phyloP scores from a whole-genome alignment of 2,329 filamentous ascomycete species.

The Leptosphaerulina australis region DNA sequence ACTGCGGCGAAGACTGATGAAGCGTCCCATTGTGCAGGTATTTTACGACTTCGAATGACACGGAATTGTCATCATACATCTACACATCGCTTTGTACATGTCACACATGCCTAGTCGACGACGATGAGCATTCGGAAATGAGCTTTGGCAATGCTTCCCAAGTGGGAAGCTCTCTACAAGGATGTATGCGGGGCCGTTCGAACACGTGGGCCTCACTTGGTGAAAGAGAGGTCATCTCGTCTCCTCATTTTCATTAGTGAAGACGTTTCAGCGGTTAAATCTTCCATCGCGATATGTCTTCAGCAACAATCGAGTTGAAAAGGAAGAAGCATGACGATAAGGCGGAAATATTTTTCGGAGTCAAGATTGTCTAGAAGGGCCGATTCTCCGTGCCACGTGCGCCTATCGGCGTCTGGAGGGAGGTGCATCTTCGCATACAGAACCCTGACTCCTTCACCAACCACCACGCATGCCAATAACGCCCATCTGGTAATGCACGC shows the following conservation, averaged over 20 bases:
- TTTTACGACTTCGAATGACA: neutral
- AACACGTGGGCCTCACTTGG: constrained; percentile 24
- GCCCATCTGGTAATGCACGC: constrained; percentile 6
- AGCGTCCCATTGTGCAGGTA: constrained; percentile 22
- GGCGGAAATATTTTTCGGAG: constrained; percentile 9
- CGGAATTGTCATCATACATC: neutral
- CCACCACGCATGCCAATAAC: constrained; percentile 12
- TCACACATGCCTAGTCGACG: constrained; percentile 2
- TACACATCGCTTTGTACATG: constrained; percentile 1
- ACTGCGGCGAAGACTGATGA: constrained; percentile 27
- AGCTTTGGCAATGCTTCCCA: constrained; percentile 31
- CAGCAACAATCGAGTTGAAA: neutral
- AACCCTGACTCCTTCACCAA: constrained; percentile 12
- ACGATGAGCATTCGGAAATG: constrained; percentile 28
- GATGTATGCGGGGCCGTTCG: constrained; percentile 14
- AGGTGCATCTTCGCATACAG: constrained; percentile 13
- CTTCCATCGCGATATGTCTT: constrained; percentile 4
- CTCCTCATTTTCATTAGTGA: neutral
- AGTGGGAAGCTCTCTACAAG: constrained; percentile 23
- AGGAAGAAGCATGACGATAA: neutral
- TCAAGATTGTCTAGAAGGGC: constrained; percentile 5
- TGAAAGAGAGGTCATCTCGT: constrained; percentile 18
- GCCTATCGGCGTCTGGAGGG: constrained; percentile 12
- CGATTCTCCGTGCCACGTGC: constrained; percentile 16
- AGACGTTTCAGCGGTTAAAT: neutral